Percentiles rank a stretch among this genome's conserved stretches.
Evolutionary conservation across 2,329 filamentous ascomycete species (phyloP).

Genomic region (Neobulgaria alba): DNA sequence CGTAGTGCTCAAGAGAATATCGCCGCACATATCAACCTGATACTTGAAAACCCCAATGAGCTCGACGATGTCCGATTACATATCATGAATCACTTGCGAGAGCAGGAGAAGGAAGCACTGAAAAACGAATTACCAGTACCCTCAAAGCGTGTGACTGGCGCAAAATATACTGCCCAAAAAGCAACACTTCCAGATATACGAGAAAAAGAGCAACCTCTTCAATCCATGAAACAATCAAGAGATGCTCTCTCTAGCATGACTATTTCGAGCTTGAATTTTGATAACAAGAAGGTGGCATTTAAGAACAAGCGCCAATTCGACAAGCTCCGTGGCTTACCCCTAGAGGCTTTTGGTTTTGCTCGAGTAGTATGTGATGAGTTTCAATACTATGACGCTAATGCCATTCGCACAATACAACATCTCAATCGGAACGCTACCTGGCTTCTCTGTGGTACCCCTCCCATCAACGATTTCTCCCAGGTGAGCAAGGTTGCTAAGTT

Average conservation of each 20-base stretch:
- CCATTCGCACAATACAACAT: background rate
- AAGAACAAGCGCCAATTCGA: too few species aligned
- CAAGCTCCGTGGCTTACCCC: too few species aligned
- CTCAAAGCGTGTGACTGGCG: slow-evolving; percentile 25
- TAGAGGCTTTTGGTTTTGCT: slow-evolving; percentile 42
- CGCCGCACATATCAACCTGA: slow-evolving; percentile 27
- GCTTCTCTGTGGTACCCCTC: slow-evolving; percentile 56
- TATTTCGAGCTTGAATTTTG: too few species aligned
- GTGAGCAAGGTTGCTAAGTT: slow-evolving; percentile 50
- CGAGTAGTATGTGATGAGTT: slow-evolving; percentile 58
- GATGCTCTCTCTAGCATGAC: too few species aligned
- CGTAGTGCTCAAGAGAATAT: slow-evolving; percentile 34
- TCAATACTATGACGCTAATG: slow-evolving; percentile 40
- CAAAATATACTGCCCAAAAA: slow-evolving; percentile 15
- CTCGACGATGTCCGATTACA: slow-evolving; percentile 19
- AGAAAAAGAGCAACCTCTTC: too few species aligned
- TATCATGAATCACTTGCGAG: slow-evolving; percentile 15
- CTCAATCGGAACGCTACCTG: slow-evolving; percentile 29
- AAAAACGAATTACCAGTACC: slow-evolving; percentile 9
- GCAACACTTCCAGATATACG: too few species aligned
- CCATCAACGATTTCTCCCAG: slow-evolving; percentile 47
- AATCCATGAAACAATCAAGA: too few species aligned
- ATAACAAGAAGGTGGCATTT: too few species aligned
- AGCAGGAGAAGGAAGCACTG: slow-evolving; percentile 29
- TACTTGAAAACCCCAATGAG: slow-evolving; percentile 5